Evolutionary conservation across 2,329 filamentous ascomycete genomes (phyloP).

Genomic region (Botrytis deweyae): DNA sequence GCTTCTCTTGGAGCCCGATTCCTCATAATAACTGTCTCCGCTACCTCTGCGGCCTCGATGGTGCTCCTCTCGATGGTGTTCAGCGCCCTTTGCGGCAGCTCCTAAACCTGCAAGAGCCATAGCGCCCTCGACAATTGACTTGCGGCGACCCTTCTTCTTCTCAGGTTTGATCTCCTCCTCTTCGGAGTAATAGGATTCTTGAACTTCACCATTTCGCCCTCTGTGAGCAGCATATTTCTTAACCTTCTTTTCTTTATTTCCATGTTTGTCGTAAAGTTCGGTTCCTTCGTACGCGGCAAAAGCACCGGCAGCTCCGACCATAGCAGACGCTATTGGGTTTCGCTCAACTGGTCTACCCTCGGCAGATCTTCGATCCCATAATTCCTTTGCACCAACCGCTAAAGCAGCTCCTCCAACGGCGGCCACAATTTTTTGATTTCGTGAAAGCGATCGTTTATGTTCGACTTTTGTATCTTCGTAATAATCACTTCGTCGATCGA

Average conservation of each 20-base stretch:
- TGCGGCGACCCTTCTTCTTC: slow-evolving; percentile 54
- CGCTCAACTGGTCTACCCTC: slow-evolving; percentile 50
- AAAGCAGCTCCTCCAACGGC: slow-evolving; percentile 64
- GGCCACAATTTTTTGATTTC: slow-evolving; percentile 66
- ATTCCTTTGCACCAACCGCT: slow-evolving; percentile 64
- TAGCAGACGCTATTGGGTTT: slow-evolving; percentile 59
- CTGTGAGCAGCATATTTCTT: slow-evolving; percentile 54
- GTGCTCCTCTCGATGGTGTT: slow-evolving; percentile 23
- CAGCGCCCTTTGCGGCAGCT: slow-evolving; percentile 50
- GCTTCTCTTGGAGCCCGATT: slow-evolving; percentile 53
- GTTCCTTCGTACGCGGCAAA: slow-evolving; percentile 63
- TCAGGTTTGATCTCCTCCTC: slow-evolving; percentile 52
- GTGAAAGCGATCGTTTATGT: slow-evolving; percentile 54
- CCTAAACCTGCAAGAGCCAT: slow-evolving; percentile 62
- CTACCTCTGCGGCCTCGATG: slow-evolving; percentile 42
- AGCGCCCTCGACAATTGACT: slow-evolving; percentile 63
- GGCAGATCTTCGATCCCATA: slow-evolving; percentile 61
- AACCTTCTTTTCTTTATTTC: slow-evolving; percentile 44
- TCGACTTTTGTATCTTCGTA: slow-evolving; percentile 53
- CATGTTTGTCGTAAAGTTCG: slow-evolving; percentile 60
- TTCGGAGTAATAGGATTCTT: slow-evolving; percentile 56
- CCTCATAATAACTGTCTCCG: slow-evolving; percentile 44
- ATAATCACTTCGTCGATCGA: slow-evolving; percentile 49
- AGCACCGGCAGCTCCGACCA: slow-evolving; percentile 62
- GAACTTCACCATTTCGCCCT: slow-evolving; percentile 52